Percentiles rank a stretch among this genome's conserved stretches.
Conservation (phyloP, 2,329 filamentous ascomycete species). For the Sordariomycetes sp. region DNA sequence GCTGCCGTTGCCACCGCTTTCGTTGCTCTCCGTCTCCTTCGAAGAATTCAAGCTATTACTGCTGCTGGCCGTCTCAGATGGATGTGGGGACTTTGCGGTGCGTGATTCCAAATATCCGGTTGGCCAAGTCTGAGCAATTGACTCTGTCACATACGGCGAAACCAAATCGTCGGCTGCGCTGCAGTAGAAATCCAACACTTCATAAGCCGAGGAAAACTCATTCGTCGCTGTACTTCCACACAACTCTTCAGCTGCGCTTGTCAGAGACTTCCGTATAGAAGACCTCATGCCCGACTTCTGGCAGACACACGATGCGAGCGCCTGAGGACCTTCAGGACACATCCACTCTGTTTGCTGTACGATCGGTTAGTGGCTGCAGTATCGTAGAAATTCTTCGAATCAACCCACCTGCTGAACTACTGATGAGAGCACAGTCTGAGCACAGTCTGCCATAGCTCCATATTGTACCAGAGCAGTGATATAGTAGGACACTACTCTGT, state of each 20-base stretch:
- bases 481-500: slow-evolving; percentile 48
- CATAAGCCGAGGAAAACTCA: slow-evolving; percentile 35
- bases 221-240: slow-evolving; percentile 33
- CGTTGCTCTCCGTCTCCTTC: no score
- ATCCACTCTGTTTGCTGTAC: slow-evolving; percentile 20
- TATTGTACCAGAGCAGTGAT: slow-evolving; percentile 41
- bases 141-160: slow-evolving; percentile 29
- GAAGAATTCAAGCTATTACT: no score
- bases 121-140: slow-evolving; percentile 10
- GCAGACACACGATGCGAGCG: slow-evolving; percentile 43
- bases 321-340: slow-evolving; percentile 36
- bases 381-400: no score
- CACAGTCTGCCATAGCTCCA: slow-evolving; percentile 33
- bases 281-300: slow-evolving; percentile 37
- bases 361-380: slow-evolving; percentile 1
- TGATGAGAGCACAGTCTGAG: slow-evolving; percentile 29
- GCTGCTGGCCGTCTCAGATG: no score
- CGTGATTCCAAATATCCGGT: slow-evolving; percentile 4
- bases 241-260: slow-evolving; percentile 29
- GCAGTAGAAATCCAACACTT: slow-evolving; percentile 38
- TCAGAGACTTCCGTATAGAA: slow-evolving; percentile 32
- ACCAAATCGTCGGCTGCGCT: slow-evolving; percentile 34
- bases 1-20: slow-evolving; percentile 3
- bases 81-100: no score
- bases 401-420: no score